Evolutionary conservation across 352 stramenopile genomes (phyloP), one percentile per base, ranked within the genome.

Genomic region (Globisporangium radiosum): DNA sequence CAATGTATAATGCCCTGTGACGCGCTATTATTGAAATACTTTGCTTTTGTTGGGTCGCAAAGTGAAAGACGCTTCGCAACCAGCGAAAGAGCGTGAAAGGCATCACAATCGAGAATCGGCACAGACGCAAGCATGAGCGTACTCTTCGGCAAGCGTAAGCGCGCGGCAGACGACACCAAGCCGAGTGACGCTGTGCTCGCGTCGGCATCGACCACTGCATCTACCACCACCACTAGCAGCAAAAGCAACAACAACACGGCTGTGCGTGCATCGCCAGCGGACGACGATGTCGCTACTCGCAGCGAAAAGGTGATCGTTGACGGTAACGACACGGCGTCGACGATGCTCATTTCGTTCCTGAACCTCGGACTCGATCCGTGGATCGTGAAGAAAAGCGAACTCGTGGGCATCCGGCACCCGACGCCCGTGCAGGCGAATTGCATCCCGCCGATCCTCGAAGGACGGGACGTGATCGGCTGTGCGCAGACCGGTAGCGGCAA

Each of bases 401-500:
- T 88, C 45, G 65, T 96, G 63, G 88, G 87, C 49, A 95, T 97
- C 55, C 71, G 69, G 38, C 76, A 93, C 57, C 92, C 92, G 50
- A 97, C 90, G 58, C 85, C 88, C 7, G 85, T 97, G 44, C 92
- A 98, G 70, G 82, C 83, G 11, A 75, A 93, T 44, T 97, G 87
- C 62, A 97, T 98, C 58, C 93, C 94, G 38, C 75, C 82, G 33
- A 90, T 97, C 15, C 73, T 98, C 10, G 64, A 73, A 6, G 91
- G 95, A 4, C 81, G 85, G n/a, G 85, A 98, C 59, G 89, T 98
- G 7, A 76, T 98, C 45, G 94, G 88, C 45, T 92, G 90, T 44
- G 92, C 95, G 14, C 90, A 97, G 65, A 98, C 95, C 9, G 97
- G 97, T 53, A 97, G 78, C 48, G 97, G 97, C 39, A 99, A 99